Base-by-base conservation (phyloP, 306 rosid species). In the Ochetophila trinervis region DNA sequence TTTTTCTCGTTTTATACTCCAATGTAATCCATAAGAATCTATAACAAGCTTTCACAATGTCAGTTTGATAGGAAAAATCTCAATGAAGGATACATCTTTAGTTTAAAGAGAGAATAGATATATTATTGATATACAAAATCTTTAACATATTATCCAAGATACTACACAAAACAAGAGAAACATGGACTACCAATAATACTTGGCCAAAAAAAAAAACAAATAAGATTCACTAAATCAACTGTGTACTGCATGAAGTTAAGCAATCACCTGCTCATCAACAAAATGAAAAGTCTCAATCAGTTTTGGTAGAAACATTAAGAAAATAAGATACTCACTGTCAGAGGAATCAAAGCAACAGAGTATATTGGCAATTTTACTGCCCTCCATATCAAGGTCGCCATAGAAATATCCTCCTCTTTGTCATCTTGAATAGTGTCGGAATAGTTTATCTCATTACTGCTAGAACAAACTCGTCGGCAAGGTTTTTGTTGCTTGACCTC, bases 301-400 rank as follows among this genome's bases (percentile, higher is more conserved):
- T 58, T 35, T 20, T 8, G 40, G 42, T 2, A 59, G 66, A 34
- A 57, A 21, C 11, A 23, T 3, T 16, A 45, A 20, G 21, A 24
- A 44, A 36, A 16, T 11, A 19, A 53, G 61, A 32, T n/a, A 66
- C 95, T 76, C 55, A 92, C 98, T 32, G 95, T 85, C 74, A 92
- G 87, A 77, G 98, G 98, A 75, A 92, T 75, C 18, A 87, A 72
- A 14, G 96, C 96, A 75, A 92, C 98, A 27, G 90, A 87, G 82
- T 89, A 92, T 30, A 92, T 89, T 15, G 98, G 96, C 65, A 92
- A 70, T 75, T 92, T 92, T 21, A 80, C 37, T 11, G 95, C 98
- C 67, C 98, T 92, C 98, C 98, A 89, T 71, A 85, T 79, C 80
- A 88, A 76, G 27, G 79, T 77, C 53, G 58, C 77, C 78, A 48